Conservation (phyloP, 225 moss, liverwort and hornwort species). For the Straminergon stramineum region DNA sequence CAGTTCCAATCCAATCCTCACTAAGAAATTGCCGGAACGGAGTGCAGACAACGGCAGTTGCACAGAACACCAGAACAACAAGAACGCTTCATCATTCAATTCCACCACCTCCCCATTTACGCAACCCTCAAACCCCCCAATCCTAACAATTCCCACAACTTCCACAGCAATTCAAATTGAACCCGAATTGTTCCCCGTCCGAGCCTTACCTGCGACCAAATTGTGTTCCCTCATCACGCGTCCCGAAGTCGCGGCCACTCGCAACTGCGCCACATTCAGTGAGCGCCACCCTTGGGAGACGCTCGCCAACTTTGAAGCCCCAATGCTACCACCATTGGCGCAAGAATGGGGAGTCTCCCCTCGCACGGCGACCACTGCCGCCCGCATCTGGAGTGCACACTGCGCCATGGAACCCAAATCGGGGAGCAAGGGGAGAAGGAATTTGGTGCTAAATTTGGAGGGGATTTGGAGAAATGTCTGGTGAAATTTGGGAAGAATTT, state of each 20-base stretch:
- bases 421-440: background rate
- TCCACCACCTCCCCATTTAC: background rate
- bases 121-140: background rate
- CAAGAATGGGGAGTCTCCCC: background rate
- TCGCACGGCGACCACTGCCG: background rate
- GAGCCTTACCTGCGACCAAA: conserved; percentile 12
- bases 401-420: background rate
- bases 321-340: background rate
- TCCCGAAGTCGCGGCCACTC: background rate
- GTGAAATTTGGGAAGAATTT: background rate
- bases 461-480: background rate
- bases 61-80: background rate
- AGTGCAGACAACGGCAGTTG: background rate
- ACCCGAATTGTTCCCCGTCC: no score
- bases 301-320: conserved; percentile 13
- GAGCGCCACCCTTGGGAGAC: conserved; percentile 41
- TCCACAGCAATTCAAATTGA: background rate
- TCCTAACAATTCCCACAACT: background rate
- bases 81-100: background rate
- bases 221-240: background rate
- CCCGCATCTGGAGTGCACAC: background rate
- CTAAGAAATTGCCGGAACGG: background rate
- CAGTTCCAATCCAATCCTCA: background rate
- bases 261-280: conserved; percentile 9
- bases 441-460: background rate